phyloP scores from a whole-genome alignment of 192 early-diverging fungal species.

The Linnemannia schmuckeri region DNA sequence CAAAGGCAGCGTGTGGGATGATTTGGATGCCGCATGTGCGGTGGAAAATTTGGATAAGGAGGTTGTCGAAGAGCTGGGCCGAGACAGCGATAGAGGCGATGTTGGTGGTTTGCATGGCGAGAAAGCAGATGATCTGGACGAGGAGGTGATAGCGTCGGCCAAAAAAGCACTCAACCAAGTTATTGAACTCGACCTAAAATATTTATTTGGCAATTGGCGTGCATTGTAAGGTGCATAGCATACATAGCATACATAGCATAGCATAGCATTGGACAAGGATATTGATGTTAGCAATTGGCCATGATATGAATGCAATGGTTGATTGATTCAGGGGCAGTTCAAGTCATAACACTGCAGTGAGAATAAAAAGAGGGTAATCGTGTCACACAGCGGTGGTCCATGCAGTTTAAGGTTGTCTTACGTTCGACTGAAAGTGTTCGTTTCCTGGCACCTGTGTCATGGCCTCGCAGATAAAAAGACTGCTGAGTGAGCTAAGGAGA shows the following conservation, averaged over 20 bases:
- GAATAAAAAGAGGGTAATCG: too few species aligned
- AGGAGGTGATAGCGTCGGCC: slow-evolving; percentile 71
- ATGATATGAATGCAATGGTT: too few species aligned
- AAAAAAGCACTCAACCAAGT: slow-evolving; percentile 74
- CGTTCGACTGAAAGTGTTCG: slow-evolving; percentile 73
- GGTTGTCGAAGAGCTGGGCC: slow-evolving; percentile 74
- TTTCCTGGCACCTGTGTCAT: slow-evolving; percentile 80
- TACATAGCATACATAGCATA: background rate
- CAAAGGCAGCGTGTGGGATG: slow-evolving; percentile 63
- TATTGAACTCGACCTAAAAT: slow-evolving; percentile 71
- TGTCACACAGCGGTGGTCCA: background rate
- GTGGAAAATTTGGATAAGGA: slow-evolving; percentile 69
- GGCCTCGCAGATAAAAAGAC: slow-evolving; percentile 78
- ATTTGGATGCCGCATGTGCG: slow-evolving; percentile 76
- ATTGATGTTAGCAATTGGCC: too few species aligned
- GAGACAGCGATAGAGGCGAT: slow-evolving; percentile 77
- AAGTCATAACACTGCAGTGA: too few species aligned
- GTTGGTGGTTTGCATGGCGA: slow-evolving; percentile 78
- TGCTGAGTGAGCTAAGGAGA: slow-evolving; percentile 70
- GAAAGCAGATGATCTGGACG: slow-evolving; percentile 71
- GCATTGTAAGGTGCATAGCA: background rate
- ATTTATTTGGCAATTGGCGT: background rate
- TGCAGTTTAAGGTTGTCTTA: slow-evolving; percentile 5
- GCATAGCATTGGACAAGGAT: background rate
- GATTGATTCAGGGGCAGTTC: too few species aligned